phyloP scores from a whole-genome alignment of 2,329 filamentous ascomycete species.

The Hymenoscyphus repandus region DNA sequence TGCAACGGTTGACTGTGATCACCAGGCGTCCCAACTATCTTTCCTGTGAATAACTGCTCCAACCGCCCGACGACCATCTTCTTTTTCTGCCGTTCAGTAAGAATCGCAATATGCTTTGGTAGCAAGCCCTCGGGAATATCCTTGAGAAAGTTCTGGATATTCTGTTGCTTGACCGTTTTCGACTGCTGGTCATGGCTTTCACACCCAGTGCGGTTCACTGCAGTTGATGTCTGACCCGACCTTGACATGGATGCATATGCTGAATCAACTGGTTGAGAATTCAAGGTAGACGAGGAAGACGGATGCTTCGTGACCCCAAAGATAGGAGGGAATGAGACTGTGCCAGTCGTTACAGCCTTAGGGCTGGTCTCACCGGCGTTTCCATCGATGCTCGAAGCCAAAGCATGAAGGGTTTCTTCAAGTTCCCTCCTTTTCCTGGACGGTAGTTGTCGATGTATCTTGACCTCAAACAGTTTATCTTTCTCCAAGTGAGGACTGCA shows the following conservation, averaged over 20 bases:
- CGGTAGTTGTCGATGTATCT: conserved; percentile 63
- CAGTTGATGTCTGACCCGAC: conserved; percentile 29
- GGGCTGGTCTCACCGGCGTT: conserved; percentile 37
- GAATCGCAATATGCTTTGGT: conserved; percentile 48
- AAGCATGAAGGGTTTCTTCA: conserved; percentile 66
- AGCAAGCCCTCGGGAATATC: conserved; percentile 68
- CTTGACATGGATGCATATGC: conserved; percentile 63
- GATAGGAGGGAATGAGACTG: conserved; percentile 36
- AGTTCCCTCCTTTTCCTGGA: conserved; percentile 70
- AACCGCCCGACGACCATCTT: conserved; percentile 70
- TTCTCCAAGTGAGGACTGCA: conserved; percentile 62
- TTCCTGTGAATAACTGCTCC: conserved; percentile 79
- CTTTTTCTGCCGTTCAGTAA: conserved; percentile 72
- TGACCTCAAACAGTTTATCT: conserved; percentile 79
- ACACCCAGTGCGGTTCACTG: background rate
- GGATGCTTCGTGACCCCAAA: conserved; percentile 10
- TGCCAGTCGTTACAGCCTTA: background rate
- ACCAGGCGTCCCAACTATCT: conserved; percentile 37
- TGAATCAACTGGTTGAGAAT: conserved; percentile 43
- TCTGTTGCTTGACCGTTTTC: conserved; percentile 41
- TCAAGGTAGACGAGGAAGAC: conserved; percentile 21
- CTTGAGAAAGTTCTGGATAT: conserved; percentile 64
- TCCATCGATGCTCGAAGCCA: conserved; percentile 57
- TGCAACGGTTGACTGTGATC: conserved; percentile 25
- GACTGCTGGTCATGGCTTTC: conserved; percentile 5